phyloP scores from a whole-genome alignment of 75 land plant species.

The Pinus taeda region DNA sequence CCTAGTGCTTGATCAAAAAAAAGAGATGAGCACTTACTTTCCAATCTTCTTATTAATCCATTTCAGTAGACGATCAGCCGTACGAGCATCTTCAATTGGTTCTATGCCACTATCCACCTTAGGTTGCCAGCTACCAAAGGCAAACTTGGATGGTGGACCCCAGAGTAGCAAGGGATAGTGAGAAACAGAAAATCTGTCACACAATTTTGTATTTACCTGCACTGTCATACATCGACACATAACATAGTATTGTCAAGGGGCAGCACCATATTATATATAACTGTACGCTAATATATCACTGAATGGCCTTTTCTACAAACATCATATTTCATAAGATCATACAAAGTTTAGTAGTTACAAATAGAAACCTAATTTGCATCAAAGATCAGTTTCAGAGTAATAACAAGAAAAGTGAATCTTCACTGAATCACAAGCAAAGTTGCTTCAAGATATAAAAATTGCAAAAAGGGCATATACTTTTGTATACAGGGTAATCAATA shows the following conservation, averaged over 20 bases:
- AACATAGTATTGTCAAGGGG: constrained; percentile 2
- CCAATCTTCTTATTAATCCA: constrained; percentile 82
- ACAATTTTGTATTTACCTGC: constrained; percentile 82
- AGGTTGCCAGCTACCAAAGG: constrained; percentile 53
- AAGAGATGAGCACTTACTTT: constrained; percentile 37
- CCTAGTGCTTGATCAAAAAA: not conserved
- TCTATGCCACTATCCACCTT: constrained; percentile 48
- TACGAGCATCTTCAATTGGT: constrained; percentile 55
- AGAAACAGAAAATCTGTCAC: constrained; percentile 71
- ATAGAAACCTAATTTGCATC: too few relatives aligned
- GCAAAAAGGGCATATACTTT: too few relatives aligned
- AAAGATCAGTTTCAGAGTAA: too few relatives aligned
- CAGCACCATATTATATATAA: not conserved
- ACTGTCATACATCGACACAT: constrained; percentile 33
- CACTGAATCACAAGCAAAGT: too few relatives aligned
- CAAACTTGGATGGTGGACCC: constrained; percentile 73
- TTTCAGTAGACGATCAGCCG: constrained; percentile 73
- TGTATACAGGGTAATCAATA: too few relatives aligned
- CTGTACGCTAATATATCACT: too few relatives aligned
- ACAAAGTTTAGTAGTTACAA: too few relatives aligned
- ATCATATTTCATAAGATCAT: too few relatives aligned
- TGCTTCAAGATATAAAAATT: too few relatives aligned
- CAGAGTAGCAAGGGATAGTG: constrained; percentile 89
- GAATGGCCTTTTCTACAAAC: too few relatives aligned
- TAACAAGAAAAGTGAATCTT: too few relatives aligned